phyloP scores from a whole-genome alignment of 192 early-diverging fungal genomes.

The Backusella parvicylindrica region DNA sequence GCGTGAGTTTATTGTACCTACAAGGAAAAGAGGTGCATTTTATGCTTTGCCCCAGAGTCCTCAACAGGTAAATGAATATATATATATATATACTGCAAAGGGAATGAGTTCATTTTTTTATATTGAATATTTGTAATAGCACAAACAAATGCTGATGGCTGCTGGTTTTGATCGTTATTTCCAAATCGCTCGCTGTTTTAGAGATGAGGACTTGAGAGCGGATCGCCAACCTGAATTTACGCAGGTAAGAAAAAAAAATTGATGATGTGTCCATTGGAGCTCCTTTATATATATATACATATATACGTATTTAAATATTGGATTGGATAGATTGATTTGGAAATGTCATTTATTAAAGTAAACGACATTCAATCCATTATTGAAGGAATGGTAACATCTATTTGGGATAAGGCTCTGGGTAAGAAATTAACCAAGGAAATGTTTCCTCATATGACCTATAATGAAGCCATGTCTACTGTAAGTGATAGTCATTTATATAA shows the following conservation, averaged over 20 bases:
- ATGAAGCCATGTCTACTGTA: slow-evolving; percentile 73
- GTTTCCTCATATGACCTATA: slow-evolving; percentile 77
- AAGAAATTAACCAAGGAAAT: slow-evolving; percentile 47
- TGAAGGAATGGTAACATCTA: slow-evolving; percentile 64
- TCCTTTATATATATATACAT: background rate
- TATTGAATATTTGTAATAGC: too few species aligned
- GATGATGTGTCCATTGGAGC: too few species aligned
- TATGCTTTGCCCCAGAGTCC: slow-evolving; percentile 91
- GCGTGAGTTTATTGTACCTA: slow-evolving; percentile 92
- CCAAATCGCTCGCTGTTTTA: slow-evolving; percentile 89
- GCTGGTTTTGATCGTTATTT: slow-evolving; percentile 89
- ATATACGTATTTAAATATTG: background rate
- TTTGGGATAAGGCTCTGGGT: slow-evolving; percentile 58
- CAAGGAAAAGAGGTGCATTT: slow-evolving; percentile 65
- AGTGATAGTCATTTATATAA: too few species aligned
- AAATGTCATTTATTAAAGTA: slow-evolving; percentile 80
- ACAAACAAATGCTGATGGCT: slow-evolving; percentile 89
- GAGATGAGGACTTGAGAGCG: slow-evolving; percentile 83
- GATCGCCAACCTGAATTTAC: slow-evolving; percentile 96
- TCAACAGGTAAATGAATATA: slow-evolving; percentile 81
- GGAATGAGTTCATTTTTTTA: too few species aligned
- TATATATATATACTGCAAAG: too few species aligned
- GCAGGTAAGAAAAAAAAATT: slow-evolving; percentile 51
- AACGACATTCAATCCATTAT: slow-evolving; percentile 68
- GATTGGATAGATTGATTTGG: slow-evolving; percentile 72